Percentiles rank a stretch among this genome's conserved stretches.
Conservation (phyloP, 2,329 filamentous ascomycete genomes). For the Fusarium musae region DNA sequence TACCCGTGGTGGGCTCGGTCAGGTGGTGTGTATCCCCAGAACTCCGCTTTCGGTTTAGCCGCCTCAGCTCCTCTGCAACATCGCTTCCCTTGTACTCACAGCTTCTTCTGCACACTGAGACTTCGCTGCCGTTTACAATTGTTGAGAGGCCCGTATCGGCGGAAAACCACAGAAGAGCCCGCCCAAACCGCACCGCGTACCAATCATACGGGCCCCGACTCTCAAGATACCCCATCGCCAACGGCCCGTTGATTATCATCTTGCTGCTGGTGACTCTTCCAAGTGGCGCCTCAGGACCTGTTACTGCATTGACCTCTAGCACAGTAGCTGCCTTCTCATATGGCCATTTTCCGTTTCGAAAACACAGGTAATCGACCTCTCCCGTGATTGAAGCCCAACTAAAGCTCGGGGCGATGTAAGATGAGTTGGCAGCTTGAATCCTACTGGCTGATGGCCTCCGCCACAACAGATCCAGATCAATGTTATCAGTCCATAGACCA, state of each 20-base stretch:
- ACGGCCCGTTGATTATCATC: conserved; percentile 17
- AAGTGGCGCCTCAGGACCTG: conserved; percentile 18
- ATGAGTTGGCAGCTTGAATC: neutral
- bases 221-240: conserved; percentile 9
- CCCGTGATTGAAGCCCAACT: conserved; percentile 41
- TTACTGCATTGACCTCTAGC: conserved; percentile 9
- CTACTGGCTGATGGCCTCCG: conserved; percentile 6
- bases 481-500: conserved; percentile 45
- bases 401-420: conserved; percentile 38
- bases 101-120: conserved; percentile 20
- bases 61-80: neutral
- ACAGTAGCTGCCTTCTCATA: conserved; percentile 24
- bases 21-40: neutral
- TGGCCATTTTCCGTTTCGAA: conserved; percentile 30
- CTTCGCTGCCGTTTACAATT: neutral
- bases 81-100: neutral
- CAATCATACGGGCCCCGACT: neutral
- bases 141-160: conserved; percentile 27
- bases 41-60: neutral
- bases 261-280: conserved; percentile 21
- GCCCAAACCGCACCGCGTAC: neutral
- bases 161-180: neutral
- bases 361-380: conserved; percentile 42
- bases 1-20: neutral
- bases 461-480: conserved; percentile 41